These are phyloP conservation scores for Zasmidium citrigriseum DNA, from an alignment of 2,329 filamentous ascomycete species.

Conservation along the genomic window DNA sequence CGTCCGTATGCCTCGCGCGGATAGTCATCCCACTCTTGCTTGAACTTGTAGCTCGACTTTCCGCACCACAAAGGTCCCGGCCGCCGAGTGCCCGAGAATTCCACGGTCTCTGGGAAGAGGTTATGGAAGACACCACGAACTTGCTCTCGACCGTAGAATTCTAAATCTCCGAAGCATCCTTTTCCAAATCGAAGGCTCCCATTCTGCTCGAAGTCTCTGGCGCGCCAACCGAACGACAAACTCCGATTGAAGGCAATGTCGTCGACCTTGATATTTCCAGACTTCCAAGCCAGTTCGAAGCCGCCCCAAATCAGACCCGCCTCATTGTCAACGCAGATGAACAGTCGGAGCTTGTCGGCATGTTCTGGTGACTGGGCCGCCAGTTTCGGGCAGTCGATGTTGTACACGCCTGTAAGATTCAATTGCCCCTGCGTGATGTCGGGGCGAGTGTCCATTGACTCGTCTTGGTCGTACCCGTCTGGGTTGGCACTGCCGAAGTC, in stretches of 20 bases:
- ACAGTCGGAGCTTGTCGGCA: constrained; percentile 34
- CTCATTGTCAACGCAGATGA: constrained; percentile 40
- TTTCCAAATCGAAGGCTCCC: constrained; percentile 34
- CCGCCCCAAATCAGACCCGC: constrained; percentile 48
- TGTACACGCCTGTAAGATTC: constrained; percentile 50
- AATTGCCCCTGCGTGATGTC: constrained; percentile 14
- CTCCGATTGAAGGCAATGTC: constrained; percentile 22
- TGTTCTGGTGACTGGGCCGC: constrained; percentile 19
- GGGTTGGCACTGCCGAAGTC: neutral
- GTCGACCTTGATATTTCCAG: constrained; percentile 46
- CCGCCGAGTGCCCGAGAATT: constrained; percentile 31
- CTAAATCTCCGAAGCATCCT: constrained; percentile 37
- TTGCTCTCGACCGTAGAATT: constrained; percentile 24
- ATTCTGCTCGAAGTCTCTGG: constrained; percentile 29
- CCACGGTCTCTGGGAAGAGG: constrained; percentile 30
- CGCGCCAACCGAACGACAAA: constrained; percentile 34
- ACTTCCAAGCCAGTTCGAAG: constrained; percentile 47
- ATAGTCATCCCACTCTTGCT: constrained; percentile 31
- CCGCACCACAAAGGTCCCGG: constrained; percentile 24
- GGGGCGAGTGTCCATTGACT: constrained; percentile 20
- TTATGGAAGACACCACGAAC: constrained; percentile 29
- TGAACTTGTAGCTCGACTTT: constrained; percentile 25
- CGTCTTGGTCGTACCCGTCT: neutral
- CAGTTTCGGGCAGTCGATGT: constrained; percentile 34
- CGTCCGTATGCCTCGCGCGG: constrained; percentile 32